phyloP scores from a whole-genome alignment of 2,329 filamentous ascomycete species.

The Phyllosticta paracitricarpa region DNA sequence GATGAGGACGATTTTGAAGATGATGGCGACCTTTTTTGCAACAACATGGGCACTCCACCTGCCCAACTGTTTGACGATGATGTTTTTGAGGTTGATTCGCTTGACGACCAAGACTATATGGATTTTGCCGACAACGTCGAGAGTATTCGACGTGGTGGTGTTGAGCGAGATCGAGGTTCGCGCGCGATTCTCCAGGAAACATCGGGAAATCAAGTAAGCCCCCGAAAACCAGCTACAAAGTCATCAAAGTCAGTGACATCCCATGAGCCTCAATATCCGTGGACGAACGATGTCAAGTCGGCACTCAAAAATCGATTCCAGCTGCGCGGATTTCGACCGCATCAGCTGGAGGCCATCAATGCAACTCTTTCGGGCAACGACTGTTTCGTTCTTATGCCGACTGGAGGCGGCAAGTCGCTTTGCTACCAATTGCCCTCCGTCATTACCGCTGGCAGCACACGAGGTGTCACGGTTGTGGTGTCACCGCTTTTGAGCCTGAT shows the following conservation, averaged over 20 bases:
- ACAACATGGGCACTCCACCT: slow-evolving; percentile 29
- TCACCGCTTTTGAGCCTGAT: slow-evolving; percentile 91
- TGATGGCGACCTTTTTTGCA: slow-evolving; percentile 19
- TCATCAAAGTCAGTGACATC: slow-evolving; percentile 14
- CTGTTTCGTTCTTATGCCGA: slow-evolving; percentile 94
- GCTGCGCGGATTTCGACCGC: slow-evolving; percentile 76
- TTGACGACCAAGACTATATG: slow-evolving; percentile 23
- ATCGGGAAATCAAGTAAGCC: slow-evolving; percentile 16
- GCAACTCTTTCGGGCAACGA: slow-evolving; percentile 80
- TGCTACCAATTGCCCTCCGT: slow-evolving; percentile 94
- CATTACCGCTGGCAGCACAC: slow-evolving; percentile 67
- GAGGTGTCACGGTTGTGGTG: slow-evolving; percentile 85
- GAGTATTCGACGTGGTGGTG: slow-evolving; percentile 21
- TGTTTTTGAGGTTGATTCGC: slow-evolving; percentile 6
- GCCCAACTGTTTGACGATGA: slow-evolving; percentile 15
- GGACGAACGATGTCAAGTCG: slow-evolving; percentile 76
- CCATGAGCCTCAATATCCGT: slow-evolving; percentile 46
- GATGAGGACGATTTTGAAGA: slow-evolving; percentile 25
- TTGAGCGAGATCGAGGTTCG: slow-evolving; percentile 20
- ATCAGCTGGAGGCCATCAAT: slow-evolving; percentile 94
- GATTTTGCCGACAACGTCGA: slow-evolving; percentile 35
- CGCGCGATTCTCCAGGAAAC: slow-evolving; percentile 18
- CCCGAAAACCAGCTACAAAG: slow-evolving; percentile 9
- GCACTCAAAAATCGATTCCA: slow-evolving; percentile 77
- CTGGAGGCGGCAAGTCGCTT: slow-evolving; percentile 89